Evolutionary conservation across 2,329 filamentous ascomycete species (phyloP).

Genomic region (Beauveria asiatica): DNA sequence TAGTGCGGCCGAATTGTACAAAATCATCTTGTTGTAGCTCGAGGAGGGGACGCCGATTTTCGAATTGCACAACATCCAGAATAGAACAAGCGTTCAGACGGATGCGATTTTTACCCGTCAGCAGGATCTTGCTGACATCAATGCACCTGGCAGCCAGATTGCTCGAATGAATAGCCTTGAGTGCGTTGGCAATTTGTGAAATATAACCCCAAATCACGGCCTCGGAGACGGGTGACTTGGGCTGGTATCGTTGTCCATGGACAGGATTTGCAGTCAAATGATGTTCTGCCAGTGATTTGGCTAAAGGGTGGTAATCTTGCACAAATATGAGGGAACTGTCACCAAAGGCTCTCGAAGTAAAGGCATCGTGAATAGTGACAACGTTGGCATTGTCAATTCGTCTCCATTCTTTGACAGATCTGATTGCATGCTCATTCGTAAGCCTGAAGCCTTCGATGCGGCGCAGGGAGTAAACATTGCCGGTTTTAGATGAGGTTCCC

Average conservation of each 20-base stretch:
- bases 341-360: constrained; percentile 86
- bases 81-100: constrained; percentile 83
- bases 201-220: constrained; percentile 84
- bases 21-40: constrained; percentile 88
- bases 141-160: constrained; percentile 81
- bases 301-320: constrained; percentile 84
- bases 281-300: constrained; percentile 80
- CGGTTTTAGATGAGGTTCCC: constrained; percentile 80
- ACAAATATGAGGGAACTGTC: constrained; percentile 93
- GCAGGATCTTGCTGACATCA: constrained; percentile 77
- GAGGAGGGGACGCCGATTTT: constrained; percentile 55
- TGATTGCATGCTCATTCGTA: constrained; percentile 82
- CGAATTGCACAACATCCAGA: constrained; percentile 80
- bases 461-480: constrained; percentile 77
- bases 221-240: constrained; percentile 51
- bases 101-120: constrained; percentile 85
- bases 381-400: constrained; percentile 72
- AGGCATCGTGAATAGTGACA: constrained; percentile 82
- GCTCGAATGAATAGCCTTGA: constrained; percentile 75
- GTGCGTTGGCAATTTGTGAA: constrained; percentile 78
- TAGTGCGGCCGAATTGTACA: constrained; percentile 70
- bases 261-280: constrained; percentile 47
- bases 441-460: constrained; percentile 83
- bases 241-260: constrained; percentile 36
- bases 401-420: constrained; percentile 82